A percentile compares a stretch with the other conserved stretches of the same genome.
Conservation (phyloP, 768 basidiomycete genomes). For the Pleurotus giganteus region DNA sequence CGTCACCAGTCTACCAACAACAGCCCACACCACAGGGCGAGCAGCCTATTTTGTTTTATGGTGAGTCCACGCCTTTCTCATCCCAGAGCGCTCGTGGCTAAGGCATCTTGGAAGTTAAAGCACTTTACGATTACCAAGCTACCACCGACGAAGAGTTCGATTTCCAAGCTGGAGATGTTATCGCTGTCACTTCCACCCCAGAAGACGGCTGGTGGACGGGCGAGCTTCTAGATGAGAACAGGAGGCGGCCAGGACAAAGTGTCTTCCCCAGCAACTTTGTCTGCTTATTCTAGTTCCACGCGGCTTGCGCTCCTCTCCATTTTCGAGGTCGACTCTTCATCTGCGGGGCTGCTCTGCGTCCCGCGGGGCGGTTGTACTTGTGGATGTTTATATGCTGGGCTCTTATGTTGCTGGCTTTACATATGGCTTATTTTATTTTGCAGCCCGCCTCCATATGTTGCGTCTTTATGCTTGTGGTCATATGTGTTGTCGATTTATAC, state of each 20-base stretch:
- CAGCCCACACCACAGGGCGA: background rate
- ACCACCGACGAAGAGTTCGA: constrained; percentile 93
- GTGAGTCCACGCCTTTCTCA: constrained; percentile 53
- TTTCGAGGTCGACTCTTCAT: background rate
- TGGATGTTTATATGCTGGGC: too few relatives aligned
- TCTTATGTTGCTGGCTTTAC: too few relatives aligned
- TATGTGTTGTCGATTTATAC: too few relatives aligned
- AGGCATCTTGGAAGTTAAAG: constrained; percentile 59
- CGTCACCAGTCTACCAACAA: background rate
- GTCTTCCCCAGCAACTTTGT: constrained; percentile 92
- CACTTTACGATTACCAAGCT: constrained; percentile 83
- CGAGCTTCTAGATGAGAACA: constrained; percentile 72
- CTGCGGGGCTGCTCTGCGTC: background rate
- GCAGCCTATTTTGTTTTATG: constrained; percentile 81
- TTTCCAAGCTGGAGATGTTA: constrained; percentile 93
- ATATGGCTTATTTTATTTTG: too few relatives aligned
- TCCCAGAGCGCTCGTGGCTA: constrained; percentile 2
- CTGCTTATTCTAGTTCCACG: constrained; percentile 60
- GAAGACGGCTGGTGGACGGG: constrained; percentile 99
- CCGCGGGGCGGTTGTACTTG: too few relatives aligned
- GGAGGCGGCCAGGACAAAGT: constrained; percentile 68
- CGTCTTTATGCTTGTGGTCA: too few relatives aligned
- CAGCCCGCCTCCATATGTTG: too few relatives aligned
- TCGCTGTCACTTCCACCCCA: constrained; percentile 90
- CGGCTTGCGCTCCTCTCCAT: background rate